Conservation (phyloP, 257 asterid genomes). For the Lycium barbarum region DNA sequence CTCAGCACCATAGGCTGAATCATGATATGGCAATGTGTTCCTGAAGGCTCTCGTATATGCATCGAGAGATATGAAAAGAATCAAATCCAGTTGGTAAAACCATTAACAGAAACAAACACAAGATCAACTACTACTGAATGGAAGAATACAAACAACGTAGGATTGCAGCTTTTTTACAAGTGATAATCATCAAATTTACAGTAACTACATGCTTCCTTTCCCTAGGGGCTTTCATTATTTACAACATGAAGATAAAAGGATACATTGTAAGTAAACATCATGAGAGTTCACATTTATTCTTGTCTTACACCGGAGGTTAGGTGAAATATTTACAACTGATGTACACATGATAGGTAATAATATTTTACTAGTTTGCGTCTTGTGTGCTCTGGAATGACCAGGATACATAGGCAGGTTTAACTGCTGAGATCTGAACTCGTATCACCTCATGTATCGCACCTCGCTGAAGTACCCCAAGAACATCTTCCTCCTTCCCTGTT, state of each 20-base stretch:
- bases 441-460: constrained; percentile 83
- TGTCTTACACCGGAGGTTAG: neutral
- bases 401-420: constrained; percentile 52
- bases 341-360: neutral
- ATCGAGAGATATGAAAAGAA: neutral
- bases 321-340: neutral
- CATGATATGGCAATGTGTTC: too few relatives aligned
- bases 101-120: neutral
- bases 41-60: neutral
- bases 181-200: neutral
- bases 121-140: neutral
- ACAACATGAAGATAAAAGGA: constrained; percentile 12
- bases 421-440: constrained; percentile 68
- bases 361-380: constrained; percentile 31
- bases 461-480: constrained; percentile 76
- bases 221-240: neutral
- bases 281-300: neutral
- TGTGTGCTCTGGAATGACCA: constrained; percentile 62
- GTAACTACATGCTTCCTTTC: neutral
- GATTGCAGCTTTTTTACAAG: neutral
- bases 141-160: neutral
- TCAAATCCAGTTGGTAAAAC: neutral
- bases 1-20: neutral
- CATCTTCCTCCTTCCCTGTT: constrained; percentile 49
- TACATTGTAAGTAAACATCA: neutral